Evolutionary conservation across 2,329 filamentous ascomycete genomes (phyloP).

Genomic region (Akanthomyces muscarius): DNA sequence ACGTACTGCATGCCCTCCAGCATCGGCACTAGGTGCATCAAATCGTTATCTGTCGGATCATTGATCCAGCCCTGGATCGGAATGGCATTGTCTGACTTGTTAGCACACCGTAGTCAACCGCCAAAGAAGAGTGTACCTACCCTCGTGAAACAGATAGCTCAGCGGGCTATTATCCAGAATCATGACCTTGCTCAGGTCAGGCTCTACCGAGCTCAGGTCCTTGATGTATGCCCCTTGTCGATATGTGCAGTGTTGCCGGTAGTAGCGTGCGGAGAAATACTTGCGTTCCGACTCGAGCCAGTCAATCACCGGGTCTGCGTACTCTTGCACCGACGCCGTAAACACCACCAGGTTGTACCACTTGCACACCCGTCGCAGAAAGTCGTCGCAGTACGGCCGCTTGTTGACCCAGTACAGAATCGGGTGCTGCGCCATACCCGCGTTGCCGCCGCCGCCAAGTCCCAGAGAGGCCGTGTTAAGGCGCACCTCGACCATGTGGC

Average conservation of each 20-base stretch:
- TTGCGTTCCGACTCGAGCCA: constrained; percentile 97
- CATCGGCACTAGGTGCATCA: constrained; percentile 87
- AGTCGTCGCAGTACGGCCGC: constrained; percentile 93
- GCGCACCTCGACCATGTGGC: constrained; percentile 98
- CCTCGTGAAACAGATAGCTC: constrained; percentile 98
- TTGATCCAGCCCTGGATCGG: constrained; percentile 99
- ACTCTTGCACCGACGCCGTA: constrained; percentile 96
- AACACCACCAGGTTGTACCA: constrained; percentile 98
- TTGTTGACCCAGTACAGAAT: constrained; percentile 99
- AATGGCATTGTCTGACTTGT: constrained; percentile 81
- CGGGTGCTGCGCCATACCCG: constrained; percentile 70
- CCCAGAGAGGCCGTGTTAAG: constrained; percentile 69
- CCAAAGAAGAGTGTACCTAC: constrained; percentile 44
- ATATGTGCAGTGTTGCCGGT: constrained; percentile 94
- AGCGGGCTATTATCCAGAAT: constrained; percentile 97
- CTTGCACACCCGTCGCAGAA: constrained; percentile 84
- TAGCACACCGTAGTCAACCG: not conserved
- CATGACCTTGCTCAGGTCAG: constrained; percentile 96
- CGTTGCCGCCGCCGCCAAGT: constrained; percentile 53
- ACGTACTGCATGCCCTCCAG: constrained; percentile 95
- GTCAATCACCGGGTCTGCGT: constrained; percentile 97
- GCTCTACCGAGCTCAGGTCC: constrained; percentile 91
- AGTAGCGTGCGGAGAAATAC: constrained; percentile 90
- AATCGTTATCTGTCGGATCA: constrained; percentile 93
- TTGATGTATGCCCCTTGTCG: constrained; percentile 97